Conservation (phyloP, 2,329 filamentous ascomycete species). For the Madurella mycetomatis region DNA sequence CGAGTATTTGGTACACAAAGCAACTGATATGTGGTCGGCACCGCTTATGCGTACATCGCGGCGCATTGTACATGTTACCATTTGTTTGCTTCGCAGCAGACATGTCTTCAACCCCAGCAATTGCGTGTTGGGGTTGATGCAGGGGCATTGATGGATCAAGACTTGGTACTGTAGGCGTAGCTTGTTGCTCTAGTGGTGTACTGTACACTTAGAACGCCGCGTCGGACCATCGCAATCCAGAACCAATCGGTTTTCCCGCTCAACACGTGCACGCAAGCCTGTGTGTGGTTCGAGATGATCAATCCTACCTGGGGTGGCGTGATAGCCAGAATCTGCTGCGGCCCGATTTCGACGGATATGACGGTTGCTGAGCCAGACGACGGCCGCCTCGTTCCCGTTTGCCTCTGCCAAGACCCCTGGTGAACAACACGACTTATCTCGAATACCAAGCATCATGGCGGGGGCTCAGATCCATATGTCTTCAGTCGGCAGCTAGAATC, state of each 20-base stretch:
- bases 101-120: too few species aligned
- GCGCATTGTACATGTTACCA: too few species aligned
- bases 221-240: not conserved
- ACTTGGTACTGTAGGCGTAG: constrained; percentile 5
- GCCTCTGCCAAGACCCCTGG: not conserved
- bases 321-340: constrained; percentile 2
- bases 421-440: not conserved
- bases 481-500: constrained; percentile 7
- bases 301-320: constrained; percentile 12
- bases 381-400: not conserved
- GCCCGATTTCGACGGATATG: constrained; percentile 13
- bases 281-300: constrained; percentile 12
- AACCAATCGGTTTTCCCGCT: constrained; percentile 2
- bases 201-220: not conserved
- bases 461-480: not conserved
- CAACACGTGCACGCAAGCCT: constrained; percentile 16
- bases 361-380: not conserved
- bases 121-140: too few species aligned
- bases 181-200: not conserved
- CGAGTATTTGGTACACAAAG: too few species aligned
- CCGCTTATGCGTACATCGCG: too few species aligned
- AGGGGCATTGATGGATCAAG: too few species aligned
- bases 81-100: too few species aligned
- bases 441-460: too few species aligned
- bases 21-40: too few species aligned